These are phyloP conservation scores for Byssothecium circinans DNA, from an alignment of 2,329 filamentous ascomycete genomes.

Conservation along the genomic window DNA sequence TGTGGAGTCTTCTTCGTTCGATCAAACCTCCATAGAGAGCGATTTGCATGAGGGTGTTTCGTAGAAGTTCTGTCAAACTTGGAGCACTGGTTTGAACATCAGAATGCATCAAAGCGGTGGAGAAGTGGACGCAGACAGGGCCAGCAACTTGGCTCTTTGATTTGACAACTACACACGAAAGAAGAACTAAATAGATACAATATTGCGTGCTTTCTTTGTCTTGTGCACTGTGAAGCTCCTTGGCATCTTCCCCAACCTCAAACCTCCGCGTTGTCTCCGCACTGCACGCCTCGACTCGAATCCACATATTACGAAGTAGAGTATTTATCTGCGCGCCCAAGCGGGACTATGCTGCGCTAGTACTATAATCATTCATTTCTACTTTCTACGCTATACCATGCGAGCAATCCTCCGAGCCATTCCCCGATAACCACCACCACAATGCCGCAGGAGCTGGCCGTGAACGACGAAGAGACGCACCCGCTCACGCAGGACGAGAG, in stretches of 20 bases:
- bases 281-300: background rate
- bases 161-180: constrained; percentile 15
- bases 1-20: background rate
- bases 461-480: constrained; percentile 49
- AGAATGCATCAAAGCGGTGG: constrained; percentile 5
- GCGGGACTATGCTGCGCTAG: background rate
- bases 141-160: constrained; percentile 9
- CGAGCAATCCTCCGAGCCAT: constrained; percentile 5
- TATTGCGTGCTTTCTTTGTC: constrained; percentile 26
- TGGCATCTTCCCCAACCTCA: constrained; percentile 18
- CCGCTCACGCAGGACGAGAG: constrained; percentile 45
- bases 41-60: background rate
- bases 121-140: constrained; percentile 2
- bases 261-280: constrained; percentile 35
- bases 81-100: background rate
- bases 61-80: background rate
- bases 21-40: background rate
- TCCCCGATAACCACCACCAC: constrained; percentile 10
- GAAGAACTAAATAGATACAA: constrained; percentile 30
- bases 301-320: background rate
- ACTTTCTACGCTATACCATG: constrained; percentile 15
- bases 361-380: background rate
- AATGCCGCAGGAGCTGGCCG: constrained; percentile 39
- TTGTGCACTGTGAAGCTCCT: constrained; percentile 12
- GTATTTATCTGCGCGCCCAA: background rate